Conservation (phyloP, 805 yeast genomes). For the Tetrapisispora arboricola region DNA sequence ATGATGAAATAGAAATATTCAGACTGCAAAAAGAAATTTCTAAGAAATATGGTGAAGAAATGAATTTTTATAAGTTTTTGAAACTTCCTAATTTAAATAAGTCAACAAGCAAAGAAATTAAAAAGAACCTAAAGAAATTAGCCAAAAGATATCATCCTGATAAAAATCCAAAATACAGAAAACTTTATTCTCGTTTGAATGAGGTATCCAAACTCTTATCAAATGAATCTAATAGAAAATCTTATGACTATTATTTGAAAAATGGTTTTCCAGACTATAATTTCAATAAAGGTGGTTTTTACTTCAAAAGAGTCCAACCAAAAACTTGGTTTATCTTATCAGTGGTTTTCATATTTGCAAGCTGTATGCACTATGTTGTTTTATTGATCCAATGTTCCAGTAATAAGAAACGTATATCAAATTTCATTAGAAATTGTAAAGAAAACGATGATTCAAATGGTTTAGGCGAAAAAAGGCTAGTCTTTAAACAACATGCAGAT, state of each 20-base stretch:
- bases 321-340: slow-evolving; percentile 41
- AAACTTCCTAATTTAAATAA: slow-evolving; percentile 33
- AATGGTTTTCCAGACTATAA: slow-evolving; percentile 83
- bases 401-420: slow-evolving; percentile 46
- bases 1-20: slow-evolving; percentile 76
- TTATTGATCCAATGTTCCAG: slow-evolving; percentile 45
- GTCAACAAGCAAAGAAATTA: slow-evolving; percentile 44
- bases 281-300: slow-evolving; percentile 47
- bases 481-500: slow-evolving; percentile 35
- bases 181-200: slow-evolving; percentile 63
- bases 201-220: slow-evolving; percentile 66
- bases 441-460: slow-evolving; percentile 48
- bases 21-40: slow-evolving; percentile 53
- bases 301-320: slow-evolving; percentile 59
- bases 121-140: slow-evolving; percentile 57
- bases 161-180: slow-evolving; percentile 42
- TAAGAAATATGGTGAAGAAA: slow-evolving; percentile 49
- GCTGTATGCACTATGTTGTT: slow-evolving; percentile 49
- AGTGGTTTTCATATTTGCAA: slow-evolving; percentile 41
- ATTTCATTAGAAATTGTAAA: slow-evolving; percentile 42
- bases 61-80: slow-evolving; percentile 62
- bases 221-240: slow-evolving; percentile 44
- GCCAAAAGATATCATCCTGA: slow-evolving; percentile 82
- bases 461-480: slow-evolving; percentile 37
- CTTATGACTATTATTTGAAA: slow-evolving; percentile 75